Percentiles rank a stretch among this genome's conserved stretches.
Evolutionary conservation across 768 basidiomycete genomes (phyloP).

Genomic region (Suillus subalutaceus): DNA sequence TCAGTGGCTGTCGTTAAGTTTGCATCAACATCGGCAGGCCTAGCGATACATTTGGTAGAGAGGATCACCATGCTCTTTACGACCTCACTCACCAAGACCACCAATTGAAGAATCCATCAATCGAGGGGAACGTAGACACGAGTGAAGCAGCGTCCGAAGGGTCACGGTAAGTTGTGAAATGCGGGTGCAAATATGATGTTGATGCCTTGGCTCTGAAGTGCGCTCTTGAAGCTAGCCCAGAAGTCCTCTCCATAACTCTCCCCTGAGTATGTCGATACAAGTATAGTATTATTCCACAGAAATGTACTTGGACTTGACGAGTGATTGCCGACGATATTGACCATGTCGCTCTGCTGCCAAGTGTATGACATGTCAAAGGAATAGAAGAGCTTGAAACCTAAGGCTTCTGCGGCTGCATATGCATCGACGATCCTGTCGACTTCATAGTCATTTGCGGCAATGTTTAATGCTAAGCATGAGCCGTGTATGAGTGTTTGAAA

Average conservation of each 20-base stretch:
- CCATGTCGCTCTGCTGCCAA: constrained; percentile 36
- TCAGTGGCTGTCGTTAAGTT: constrained; percentile 30
- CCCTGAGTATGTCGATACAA: constrained; percentile 42
- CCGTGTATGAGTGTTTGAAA: not conserved
- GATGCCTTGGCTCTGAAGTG: constrained; percentile 23
- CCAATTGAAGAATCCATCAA: constrained; percentile 39
- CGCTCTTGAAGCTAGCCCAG: constrained; percentile 21
- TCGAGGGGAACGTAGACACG: constrained; percentile 25
- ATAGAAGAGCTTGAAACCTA: constrained; percentile 40
- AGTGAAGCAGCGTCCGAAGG: constrained; percentile 21
- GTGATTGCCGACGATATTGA: constrained; percentile 20
- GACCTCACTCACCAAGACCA: constrained; percentile 32
- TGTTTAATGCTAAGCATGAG: constrained; percentile 27
- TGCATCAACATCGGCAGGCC: constrained; percentile 25
- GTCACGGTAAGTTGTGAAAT: constrained; percentile 32
- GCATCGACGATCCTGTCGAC: constrained; percentile 33
- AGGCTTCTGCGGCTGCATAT: constrained; percentile 35
- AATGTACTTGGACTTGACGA: constrained; percentile 33
- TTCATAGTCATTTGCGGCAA: constrained; percentile 29
- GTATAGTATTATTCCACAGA: constrained; percentile 22
- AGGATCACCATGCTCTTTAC: not conserved
- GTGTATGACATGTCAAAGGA: constrained; percentile 27
- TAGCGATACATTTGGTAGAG: constrained; percentile 9
- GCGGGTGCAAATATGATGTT: constrained; percentile 36
- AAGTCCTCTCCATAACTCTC: constrained; percentile 35